These are phyloP conservation scores for Zymoseptoria passerinii DNA, from an alignment of 2,329 filamentous ascomycete genomes.

Conservation along the genomic window DNA sequence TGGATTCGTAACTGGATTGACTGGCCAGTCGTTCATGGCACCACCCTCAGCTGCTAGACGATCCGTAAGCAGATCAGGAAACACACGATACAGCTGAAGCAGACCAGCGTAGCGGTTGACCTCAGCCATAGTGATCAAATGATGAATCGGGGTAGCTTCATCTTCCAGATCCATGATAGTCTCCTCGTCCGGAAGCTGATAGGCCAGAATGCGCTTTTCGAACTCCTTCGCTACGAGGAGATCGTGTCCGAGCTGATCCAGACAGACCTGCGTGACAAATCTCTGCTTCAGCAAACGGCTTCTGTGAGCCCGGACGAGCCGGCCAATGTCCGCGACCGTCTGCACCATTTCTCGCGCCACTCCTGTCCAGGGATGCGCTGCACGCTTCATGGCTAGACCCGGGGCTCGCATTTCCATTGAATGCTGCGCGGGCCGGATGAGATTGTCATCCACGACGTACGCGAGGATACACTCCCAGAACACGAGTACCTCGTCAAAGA, in stretches of 20 bases:
- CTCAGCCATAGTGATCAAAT: conserved; percentile 48
- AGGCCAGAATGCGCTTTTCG: conserved; percentile 42
- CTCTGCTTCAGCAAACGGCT: conserved; percentile 11
- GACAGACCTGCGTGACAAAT: conserved; percentile 17
- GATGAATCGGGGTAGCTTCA: conserved; percentile 44
- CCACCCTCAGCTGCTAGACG: conserved; percentile 1
- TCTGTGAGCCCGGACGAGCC: conserved; percentile 21
- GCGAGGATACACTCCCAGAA: conserved; percentile 47
- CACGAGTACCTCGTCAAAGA: conserved; percentile 50
- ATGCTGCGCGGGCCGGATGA: conserved; percentile 36
- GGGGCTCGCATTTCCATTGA: not conserved
- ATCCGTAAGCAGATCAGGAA: conserved; percentile 31
- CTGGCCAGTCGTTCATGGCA: not conserved
- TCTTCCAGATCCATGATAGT: conserved; percentile 46
- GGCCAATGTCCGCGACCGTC: conserved; percentile 40
- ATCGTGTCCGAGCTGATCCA: conserved; percentile 14
- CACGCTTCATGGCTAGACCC: conserved; percentile 8
- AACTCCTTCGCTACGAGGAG: conserved; percentile 32
- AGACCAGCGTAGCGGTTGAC: conserved; percentile 47
- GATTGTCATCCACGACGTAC: conserved; percentile 39
- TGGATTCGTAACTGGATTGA: not conserved
- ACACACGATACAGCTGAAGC: conserved; percentile 48
- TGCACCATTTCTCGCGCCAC: conserved; percentile 39
- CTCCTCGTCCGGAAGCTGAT: conserved; percentile 41
- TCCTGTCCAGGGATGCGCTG: conserved; percentile 39